Base-by-base conservation (phyloP, 1,139 yeast species). In the Chernovozyma sophiae-reginae region DNA sequence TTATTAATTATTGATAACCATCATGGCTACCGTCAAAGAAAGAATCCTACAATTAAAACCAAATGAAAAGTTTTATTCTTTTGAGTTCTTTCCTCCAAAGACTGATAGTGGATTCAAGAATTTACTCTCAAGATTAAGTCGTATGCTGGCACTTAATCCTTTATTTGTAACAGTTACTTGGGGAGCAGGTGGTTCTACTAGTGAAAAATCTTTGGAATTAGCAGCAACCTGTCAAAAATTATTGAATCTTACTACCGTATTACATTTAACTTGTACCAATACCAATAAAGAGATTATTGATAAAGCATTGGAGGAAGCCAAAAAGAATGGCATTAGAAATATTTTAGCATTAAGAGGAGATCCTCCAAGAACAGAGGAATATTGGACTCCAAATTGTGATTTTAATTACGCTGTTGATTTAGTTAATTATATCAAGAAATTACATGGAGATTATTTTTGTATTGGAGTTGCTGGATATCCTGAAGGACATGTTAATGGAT, bases 131-230 rank as follows among this genome's bases (percentile, higher is more conserved):
- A 81, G 99, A 60, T 77, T 92, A 61, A 79, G 79, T 52, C 81
- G 99, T 54, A 84, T 92, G 94, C 78, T 85, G 52, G 83, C 85
- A 3, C 65, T 92, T 45, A 90, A 89, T 38, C 97, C 97, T 3
- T 63, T 84, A 18, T 94, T 92, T 57, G 81, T 90, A 37, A 86
- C 96, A 2, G 84, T 94, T 10, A 94, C 99, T 0, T 92, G 98
- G 97, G 98, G 98, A 22, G 97, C 98, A 7, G 97, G 97, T 28
- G 98, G 98, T 2, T 81, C 95, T 3, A 89, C 97, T 4, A 80
- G 94, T 37, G 83, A 78, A 39, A 89, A 87, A 62, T 85, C 97
- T 1, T 62, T 92, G 43, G 94, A 86, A 35, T 67, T 92, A 41
- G 96, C 97, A 0, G 68, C 78, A 15, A 74, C 86, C 3, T 84